Percentiles rank a stretch among this genome's conserved stretches.
Evolutionary conservation across 2,329 filamentous ascomycete species (phyloP).

Genomic region (Cryphonectria nitschkei): DNA sequence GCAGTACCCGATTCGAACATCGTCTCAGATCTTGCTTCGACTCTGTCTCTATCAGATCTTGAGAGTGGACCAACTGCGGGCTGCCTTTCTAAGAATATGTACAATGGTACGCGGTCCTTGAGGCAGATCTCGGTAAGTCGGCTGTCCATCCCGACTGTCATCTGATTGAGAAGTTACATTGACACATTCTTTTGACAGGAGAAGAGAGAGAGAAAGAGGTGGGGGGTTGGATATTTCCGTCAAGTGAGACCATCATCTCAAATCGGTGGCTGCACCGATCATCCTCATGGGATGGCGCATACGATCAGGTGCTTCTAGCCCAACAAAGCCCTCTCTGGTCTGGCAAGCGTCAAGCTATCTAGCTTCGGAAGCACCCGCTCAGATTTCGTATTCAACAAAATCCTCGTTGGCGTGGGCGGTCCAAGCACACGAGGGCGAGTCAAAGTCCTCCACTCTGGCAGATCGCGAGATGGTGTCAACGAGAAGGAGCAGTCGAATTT

Average conservation of each 20-base stretch:
- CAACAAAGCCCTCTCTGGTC: not conserved
- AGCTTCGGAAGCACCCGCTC: not conserved
- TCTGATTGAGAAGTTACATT: not conserved
- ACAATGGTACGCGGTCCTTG: not conserved
- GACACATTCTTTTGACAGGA: not conserved
- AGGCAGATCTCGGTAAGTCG: not conserved
- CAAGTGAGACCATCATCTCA: not conserved
- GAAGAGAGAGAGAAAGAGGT: not conserved
- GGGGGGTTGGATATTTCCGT: not conserved
- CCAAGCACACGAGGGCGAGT: slow-evolving; percentile 1
- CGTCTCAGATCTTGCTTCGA: slow-evolving; percentile 10
- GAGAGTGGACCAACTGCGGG: not conserved
- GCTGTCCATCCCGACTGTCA: not conserved
- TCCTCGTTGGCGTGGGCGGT: not conserved
- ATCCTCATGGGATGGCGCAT: not conserved
- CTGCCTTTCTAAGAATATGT: not conserved
- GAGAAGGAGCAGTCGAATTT: not conserved
- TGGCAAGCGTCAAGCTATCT: not conserved
- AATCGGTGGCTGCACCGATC: not conserved
- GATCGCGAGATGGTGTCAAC: not conserved
- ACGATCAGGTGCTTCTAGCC: not conserved
- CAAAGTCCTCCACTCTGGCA: not conserved
- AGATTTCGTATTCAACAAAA: slow-evolving; percentile 1
- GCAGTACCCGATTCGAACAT: not conserved
- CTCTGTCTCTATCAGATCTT: not conserved